These are phyloP conservation scores for Suhomyces bolitotheri DNA, from an alignment of 1,139 yeast genomes.

Conservation along the genomic window DNA sequence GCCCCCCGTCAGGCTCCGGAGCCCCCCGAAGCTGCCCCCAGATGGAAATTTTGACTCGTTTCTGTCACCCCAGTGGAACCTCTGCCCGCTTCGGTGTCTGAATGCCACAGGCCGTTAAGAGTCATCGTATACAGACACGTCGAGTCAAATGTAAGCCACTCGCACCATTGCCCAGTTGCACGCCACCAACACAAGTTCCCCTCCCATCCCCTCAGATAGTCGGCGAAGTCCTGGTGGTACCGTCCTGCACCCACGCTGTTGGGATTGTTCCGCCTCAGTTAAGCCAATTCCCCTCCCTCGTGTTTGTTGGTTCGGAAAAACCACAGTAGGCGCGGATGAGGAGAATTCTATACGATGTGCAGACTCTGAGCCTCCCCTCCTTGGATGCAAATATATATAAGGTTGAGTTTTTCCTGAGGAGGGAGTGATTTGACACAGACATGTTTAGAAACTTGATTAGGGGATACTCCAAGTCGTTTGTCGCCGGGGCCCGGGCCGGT, in stretches of 20 bases:
- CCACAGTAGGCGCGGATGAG: conserved; percentile 7
- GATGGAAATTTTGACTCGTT: too few relatives aligned
- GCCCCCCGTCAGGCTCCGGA: too few relatives aligned
- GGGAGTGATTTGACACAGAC: too few relatives aligned
- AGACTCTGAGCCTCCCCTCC: conserved; percentile 19
- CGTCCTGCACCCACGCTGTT: conserved; percentile 1
- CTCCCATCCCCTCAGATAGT: too few relatives aligned
- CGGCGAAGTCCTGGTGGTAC: neutral
- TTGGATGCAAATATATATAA: conserved; percentile 10
- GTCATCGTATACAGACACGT: too few relatives aligned
- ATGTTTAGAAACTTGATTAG: conserved; percentile 16
- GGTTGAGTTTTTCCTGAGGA: neutral
- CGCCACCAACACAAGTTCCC: too few relatives aligned
- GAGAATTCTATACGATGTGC: conserved; percentile 9
- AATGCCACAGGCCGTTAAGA: too few relatives aligned
- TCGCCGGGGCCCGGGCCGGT: conserved; percentile 8
- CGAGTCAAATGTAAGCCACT: too few relatives aligned
- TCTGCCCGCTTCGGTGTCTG: too few relatives aligned
- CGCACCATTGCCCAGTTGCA: too few relatives aligned
- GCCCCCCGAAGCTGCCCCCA: too few relatives aligned
- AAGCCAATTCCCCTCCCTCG: conserved; percentile 3
- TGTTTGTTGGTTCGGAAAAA: conserved; percentile 13
- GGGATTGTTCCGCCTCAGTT: conserved; percentile 9
- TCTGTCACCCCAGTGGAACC: too few relatives aligned
- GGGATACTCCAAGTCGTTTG: conserved; percentile 10